Percentiles rank a stretch among this genome's conserved stretches.
Conservation (phyloP, 192 early-diverging fungal genomes). For the Ambispora gerdemannii region DNA sequence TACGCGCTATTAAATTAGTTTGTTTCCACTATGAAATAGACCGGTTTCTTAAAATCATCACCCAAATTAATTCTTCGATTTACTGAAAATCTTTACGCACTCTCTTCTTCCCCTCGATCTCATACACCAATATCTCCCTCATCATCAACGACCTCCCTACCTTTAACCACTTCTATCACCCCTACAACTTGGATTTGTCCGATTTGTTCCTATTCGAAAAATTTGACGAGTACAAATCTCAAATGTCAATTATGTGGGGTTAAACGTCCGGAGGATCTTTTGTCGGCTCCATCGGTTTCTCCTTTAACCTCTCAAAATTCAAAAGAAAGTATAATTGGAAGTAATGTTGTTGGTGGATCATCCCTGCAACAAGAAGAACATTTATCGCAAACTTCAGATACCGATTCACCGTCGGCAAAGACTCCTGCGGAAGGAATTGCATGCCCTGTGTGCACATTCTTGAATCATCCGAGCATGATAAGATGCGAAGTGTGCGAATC, state of each 20-base stretch:
- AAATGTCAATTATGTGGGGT: constrained; percentile 65
- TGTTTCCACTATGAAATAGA: constrained; percentile 9
- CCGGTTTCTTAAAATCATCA: constrained; percentile 60
- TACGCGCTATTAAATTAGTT: neutral
- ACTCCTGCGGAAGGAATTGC: constrained; percentile 32
- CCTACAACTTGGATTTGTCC: constrained; percentile 49
- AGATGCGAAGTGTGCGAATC: constrained; percentile 84
- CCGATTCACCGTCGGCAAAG: neutral
- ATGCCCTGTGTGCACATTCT: constrained; percentile 83
- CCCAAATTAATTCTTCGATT: constrained; percentile 44
- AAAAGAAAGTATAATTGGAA: constrained; percentile 27
- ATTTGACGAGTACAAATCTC: constrained; percentile 15
- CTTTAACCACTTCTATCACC: constrained; percentile 20
- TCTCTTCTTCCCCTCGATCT: constrained; percentile 10
- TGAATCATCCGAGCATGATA: constrained; percentile 77
- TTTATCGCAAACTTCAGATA: neutral
- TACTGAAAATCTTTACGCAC: constrained; percentile 19
- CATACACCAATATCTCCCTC: constrained; percentile 18
- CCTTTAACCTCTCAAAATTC: constrained; percentile 4
- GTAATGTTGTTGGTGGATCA: neutral
- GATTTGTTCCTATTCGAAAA: constrained; percentile 52
- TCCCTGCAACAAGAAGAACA: neutral
- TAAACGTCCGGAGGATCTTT: constrained; percentile 27
- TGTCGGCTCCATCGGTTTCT: neutral
- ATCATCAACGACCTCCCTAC: constrained; percentile 20